Base-by-base conservation (phyloP, 352 stramenopile species). In the Phytopythium cucurbitacearum region DNA sequence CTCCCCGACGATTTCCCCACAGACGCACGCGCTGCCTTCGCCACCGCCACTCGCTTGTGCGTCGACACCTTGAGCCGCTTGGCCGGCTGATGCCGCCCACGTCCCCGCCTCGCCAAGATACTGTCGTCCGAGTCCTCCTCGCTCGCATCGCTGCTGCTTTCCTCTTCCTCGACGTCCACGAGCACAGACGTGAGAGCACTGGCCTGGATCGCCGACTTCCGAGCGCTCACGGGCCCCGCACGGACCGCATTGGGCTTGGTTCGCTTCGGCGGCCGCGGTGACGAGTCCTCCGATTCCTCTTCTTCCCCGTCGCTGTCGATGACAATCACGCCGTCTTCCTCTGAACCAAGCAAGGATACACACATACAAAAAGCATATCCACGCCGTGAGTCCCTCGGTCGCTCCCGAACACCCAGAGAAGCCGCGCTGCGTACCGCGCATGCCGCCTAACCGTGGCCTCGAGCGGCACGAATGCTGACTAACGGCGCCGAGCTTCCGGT, bases 321-420 rank as follows among this genome's bases (percentile, higher is more conserved):
- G 33, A 16, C 9, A 40, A 56, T 56, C 40, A 49, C 51, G 40
- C 51, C 51, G 11, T 56, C 40, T n/a, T 40, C 35, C 7, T 56
- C 51, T 41, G 37, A 28, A 28, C 21, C 21, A 28, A 2, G 21
- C 21, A 28, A 28, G 21, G 21, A 28, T 28, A 28, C 21, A 28
- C 21, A 28, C 21, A 28, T 28, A 28, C 21, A 28, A 2, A 28
- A 2, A 1, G 21, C 21, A 28, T 2, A 28, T 28, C 21, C 1
- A 2, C 21, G 1, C 2, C 21, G 21, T 28, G 21, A 28, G 21
- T 28, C 21, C 21, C 21, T 28, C 21, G 21, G 21, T 28, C 21
- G 21, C 21, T 28, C 21, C 21, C 21, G 21, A 28, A 28, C 21
- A 28, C 21, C 21, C 21, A 28, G 21, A 28, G 21, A 28, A 28